These are phyloP conservation scores for Rachicladosporium sp. DNA, from an alignment of 2,329 filamentous ascomycete genomes.

Conservation along the genomic window DNA sequence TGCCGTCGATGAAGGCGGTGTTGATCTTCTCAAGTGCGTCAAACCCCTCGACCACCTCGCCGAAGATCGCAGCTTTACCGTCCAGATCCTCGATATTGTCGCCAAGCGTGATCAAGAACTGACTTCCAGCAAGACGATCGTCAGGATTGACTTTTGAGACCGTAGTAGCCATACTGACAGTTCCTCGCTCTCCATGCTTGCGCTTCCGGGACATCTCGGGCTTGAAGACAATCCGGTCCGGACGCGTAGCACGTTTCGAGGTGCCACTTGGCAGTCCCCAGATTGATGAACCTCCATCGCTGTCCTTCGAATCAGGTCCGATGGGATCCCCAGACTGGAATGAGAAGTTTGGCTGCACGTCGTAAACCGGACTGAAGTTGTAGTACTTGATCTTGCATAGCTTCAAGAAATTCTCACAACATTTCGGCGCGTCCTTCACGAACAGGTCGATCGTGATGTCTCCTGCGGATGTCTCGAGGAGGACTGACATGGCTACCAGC, in stretches of 20 bases:
- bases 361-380: constrained; percentile 89
- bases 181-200: constrained; percentile 79
- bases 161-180: constrained; percentile 94
- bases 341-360: constrained; percentile 86
- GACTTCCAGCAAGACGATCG: constrained; percentile 69
- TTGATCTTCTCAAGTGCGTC: constrained; percentile 92
- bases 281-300: constrained; percentile 86
- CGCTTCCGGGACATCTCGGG: constrained; percentile 75
- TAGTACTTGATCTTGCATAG: constrained; percentile 99
- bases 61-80: constrained; percentile 88
- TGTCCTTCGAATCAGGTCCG: constrained; percentile 69
- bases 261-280: constrained; percentile 66
- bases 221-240: constrained; percentile 42
- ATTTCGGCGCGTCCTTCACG: constrained; percentile 75
- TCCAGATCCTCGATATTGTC: constrained; percentile 84
- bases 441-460: constrained; percentile 92
- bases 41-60: constrained; percentile 90
- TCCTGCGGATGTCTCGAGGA: constrained; percentile 83
- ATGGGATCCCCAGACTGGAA: constrained; percentile 94
- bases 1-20: constrained; percentile 71
- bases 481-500: constrained; percentile 60
- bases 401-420: constrained; percentile 97
- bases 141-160: constrained; percentile 66
- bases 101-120: constrained; percentile 86
- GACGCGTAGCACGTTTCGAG: constrained; percentile 50